phyloP scores from a whole-genome alignment of 2,329 filamentous ascomycete genomes.

The Aspergillus texensis region DNA sequence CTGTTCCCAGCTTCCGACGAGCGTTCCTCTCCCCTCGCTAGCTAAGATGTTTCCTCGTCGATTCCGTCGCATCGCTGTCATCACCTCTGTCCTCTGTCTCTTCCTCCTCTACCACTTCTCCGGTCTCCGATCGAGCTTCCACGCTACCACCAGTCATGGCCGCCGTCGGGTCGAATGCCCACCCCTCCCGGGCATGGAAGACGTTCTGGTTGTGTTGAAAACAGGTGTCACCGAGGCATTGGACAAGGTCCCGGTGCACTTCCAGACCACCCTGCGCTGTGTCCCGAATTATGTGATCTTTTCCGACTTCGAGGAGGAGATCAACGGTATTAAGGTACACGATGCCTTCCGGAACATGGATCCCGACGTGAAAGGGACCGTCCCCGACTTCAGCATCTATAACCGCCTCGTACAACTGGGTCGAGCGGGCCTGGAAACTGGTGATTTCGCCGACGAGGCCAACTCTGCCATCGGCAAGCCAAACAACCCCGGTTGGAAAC shows the following conservation, averaged over 20 bases:
- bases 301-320: slow-evolving; percentile 59
- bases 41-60: slow-evolving; percentile 42
- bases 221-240: slow-evolving; percentile 61
- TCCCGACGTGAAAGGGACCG: slow-evolving; percentile 38
- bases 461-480: slow-evolving; percentile 44
- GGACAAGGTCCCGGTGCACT: slow-evolving; percentile 58
- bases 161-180: slow-evolving; percentile 29
- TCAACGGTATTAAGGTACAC: slow-evolving; percentile 53
- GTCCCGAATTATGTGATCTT: slow-evolving; percentile 60
- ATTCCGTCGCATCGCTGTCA: slow-evolving; percentile 42
- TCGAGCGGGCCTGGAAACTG: slow-evolving; percentile 44
- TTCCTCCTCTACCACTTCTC: slow-evolving; percentile 61
- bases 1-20: slow-evolving; percentile 1
- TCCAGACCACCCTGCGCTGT: slow-evolving; percentile 58
- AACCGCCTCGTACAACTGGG: slow-evolving; percentile 50
- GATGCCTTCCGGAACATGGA: slow-evolving; percentile 53
- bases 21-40: slow-evolving; percentile 3
- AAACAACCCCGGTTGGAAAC: slow-evolving; percentile 53
- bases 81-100: slow-evolving; percentile 60
- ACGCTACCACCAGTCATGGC: slow-evolving; percentile 37
- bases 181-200: slow-evolving; percentile 46
- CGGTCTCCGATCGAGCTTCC: slow-evolving; percentile 62
- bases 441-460: slow-evolving; percentile 40
- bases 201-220: slow-evolving; percentile 60
- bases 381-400: slow-evolving; percentile 57